Evolutionary conservation across 2,329 filamentous ascomycete genomes (phyloP), one percentile per base, ranked within the genome.

Genomic region (Diplocarpon mali): DNA sequence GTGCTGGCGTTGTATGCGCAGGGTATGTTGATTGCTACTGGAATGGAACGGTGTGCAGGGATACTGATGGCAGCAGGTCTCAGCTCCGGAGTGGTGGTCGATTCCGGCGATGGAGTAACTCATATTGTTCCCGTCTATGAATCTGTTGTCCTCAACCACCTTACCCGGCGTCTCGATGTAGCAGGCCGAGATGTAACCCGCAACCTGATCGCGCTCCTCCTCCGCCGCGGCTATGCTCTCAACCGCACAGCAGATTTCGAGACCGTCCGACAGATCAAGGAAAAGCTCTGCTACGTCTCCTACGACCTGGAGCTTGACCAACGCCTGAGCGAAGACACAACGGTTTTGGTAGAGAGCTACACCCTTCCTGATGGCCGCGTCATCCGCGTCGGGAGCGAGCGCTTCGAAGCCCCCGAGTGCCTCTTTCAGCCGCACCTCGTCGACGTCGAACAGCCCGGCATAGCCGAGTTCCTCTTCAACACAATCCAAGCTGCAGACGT

Each of bases 181-280:
- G 92, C 92, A 17, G 92, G 92, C 47, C 83, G 92, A 62, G 92
- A 98, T 61, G 92, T 98, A 43, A 98, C 92, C n/a, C 84, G 90
- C 60, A 96, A 98, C 67, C 76, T 98, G 53, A 98, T 98, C 65
- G 87, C 88, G 40, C 81, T 98, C 40, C 81, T 98, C 15, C 77
- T 95, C 46, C 86, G 92, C 60, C 80, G 92, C 56, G 92, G 92
- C 36, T 98, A 98, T 66, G 88, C 92, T 30, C 79, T 98, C 51
- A 98, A 98, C 77, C 80, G 92, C 64, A 98, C 92, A 11, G 92
- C 92, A 63, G 92, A 98, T 65, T 98, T 98, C 66, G 92, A 98
- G 68, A 98, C 92, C 3, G 92, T 98, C 45, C 85, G 92, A 51
- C 90, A 96, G 66, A 96, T 98, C 72, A 98, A 98, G 71, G 92